Percentiles rank a stretch among this genome's conserved stretches.
These are phyloP conservation scores for Mycena rosella DNA, from an alignment of 768 basidiomycete genomes.

Conservation along the genomic window DNA sequence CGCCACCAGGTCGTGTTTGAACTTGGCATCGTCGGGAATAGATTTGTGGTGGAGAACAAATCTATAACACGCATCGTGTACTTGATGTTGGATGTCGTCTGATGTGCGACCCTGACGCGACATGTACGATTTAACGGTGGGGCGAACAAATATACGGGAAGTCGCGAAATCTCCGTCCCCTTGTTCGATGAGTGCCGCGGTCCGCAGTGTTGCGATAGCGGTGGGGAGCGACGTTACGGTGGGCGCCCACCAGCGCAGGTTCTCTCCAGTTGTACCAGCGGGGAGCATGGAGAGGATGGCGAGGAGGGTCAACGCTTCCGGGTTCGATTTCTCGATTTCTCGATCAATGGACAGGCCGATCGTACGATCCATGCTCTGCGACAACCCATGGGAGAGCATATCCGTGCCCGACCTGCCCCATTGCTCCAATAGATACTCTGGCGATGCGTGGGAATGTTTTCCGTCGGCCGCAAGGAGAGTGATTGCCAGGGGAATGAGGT, in stretches of 20 bases:
- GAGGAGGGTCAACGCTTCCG: not conserved
- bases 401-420: conserved; percentile 13
- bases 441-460: conserved; percentile 1
- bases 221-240: conserved; percentile 1
- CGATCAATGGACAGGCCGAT: conserved; percentile 6
- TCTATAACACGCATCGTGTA: conserved; percentile 31
- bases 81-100: not conserved
- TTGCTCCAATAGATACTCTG: not conserved
- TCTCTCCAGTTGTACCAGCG: conserved; percentile 34
- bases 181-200: conserved; percentile 20
- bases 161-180: not conserved
- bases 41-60: conserved; percentile 32
- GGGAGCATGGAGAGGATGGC: conserved; percentile 45
- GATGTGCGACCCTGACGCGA: no score
- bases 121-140: conserved; percentile 35
- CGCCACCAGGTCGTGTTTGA: conserved; percentile 6
- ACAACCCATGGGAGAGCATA: conserved; percentile 9
- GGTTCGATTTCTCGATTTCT: not conserved
- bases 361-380: conserved; percentile 16
- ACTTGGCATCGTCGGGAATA: conserved; percentile 3
- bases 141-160: conserved; percentile 33
- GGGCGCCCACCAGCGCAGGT: conserved; percentile 31
- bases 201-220: conserved; percentile 23
- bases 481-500: no score
- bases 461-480: conserved; percentile 48